phyloP scores from a whole-genome alignment of 2,329 filamentous ascomycete genomes.

The Alternaria brassicae region DNA sequence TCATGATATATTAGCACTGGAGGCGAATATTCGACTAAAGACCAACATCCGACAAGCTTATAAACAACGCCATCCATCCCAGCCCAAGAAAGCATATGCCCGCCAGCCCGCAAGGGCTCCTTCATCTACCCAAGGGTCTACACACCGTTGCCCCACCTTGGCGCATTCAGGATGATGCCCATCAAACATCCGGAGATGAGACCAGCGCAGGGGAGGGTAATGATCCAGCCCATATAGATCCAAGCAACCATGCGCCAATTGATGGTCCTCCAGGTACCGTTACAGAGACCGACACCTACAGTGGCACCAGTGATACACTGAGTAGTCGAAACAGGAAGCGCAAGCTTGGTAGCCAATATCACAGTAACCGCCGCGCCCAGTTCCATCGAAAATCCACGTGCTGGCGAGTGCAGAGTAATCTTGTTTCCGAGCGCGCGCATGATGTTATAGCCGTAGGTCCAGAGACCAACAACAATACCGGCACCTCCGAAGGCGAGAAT shows the following conservation, averaged over 20 bases:
- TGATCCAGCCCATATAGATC: conserved; percentile 56
- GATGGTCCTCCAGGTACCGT: conserved; percentile 49
- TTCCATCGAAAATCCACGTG: conserved; percentile 57
- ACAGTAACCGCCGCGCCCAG: conserved; percentile 64
- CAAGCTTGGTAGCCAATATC: conserved; percentile 68
- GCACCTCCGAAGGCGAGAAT: conserved; percentile 60
- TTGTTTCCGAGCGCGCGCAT: conserved; percentile 69
- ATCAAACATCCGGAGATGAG: conserved; percentile 65
- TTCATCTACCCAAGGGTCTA: neutral
- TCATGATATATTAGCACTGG: neutral
- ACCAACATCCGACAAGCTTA: neutral
- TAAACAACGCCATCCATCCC: neutral
- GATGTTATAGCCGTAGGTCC: conserved; percentile 71
- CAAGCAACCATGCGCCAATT: conserved; percentile 54
- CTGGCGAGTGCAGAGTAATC: conserved; percentile 68
- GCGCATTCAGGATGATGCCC: conserved; percentile 69
- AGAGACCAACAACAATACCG: conserved; percentile 64
- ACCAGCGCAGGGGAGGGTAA: conserved; percentile 55
- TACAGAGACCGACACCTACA: conserved; percentile 44
- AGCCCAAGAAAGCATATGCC: neutral
- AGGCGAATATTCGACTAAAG: neutral
- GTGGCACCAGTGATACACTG: conserved; percentile 59
- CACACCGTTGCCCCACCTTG: conserved; percentile 45
- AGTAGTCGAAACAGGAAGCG: conserved; percentile 63
- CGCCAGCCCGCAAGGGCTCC: neutral